Conservation (phyloP, 257 asterid genomes). For the Forsythia suspensa region DNA sequence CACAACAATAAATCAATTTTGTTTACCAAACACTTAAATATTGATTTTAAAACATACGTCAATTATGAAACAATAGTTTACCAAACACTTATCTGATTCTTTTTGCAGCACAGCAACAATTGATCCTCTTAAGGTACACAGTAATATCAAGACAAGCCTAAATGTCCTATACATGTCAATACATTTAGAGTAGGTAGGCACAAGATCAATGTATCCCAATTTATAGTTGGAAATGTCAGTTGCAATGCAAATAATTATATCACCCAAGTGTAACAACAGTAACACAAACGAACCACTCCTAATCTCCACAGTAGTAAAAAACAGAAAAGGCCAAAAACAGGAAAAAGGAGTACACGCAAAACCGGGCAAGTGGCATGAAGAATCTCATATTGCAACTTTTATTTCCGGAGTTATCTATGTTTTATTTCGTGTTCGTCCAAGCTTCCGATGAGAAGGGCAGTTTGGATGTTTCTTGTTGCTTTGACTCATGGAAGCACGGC, state of each 20-base stretch:
- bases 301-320: background rate
- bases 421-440: background rate
- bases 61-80: too few relatives aligned
- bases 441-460: background rate
- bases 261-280: background rate
- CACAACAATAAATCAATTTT: too few relatives aligned
- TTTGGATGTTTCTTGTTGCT: background rate
- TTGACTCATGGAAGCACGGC: conserved; percentile 70
- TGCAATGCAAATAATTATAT: background rate
- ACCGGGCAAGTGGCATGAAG: background rate
- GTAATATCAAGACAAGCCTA: too few relatives aligned
- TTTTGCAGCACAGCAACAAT: too few relatives aligned
- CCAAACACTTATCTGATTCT: too few relatives aligned
- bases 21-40: too few relatives aligned
- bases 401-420: background rate
- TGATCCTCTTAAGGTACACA: too few relatives aligned
- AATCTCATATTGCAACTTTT: background rate
- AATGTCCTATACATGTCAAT: too few relatives aligned
- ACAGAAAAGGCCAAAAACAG: background rate
- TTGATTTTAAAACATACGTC: too few relatives aligned
- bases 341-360: background rate
- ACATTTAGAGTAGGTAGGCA: background rate
- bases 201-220: background rate
- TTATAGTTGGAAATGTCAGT: background rate
- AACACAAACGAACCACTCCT: background rate